These are phyloP conservation scores for Trichoderma parareesei DNA, from an alignment of 495 filamentous ascomycete genomes.

Conservation along the genomic window DNA sequence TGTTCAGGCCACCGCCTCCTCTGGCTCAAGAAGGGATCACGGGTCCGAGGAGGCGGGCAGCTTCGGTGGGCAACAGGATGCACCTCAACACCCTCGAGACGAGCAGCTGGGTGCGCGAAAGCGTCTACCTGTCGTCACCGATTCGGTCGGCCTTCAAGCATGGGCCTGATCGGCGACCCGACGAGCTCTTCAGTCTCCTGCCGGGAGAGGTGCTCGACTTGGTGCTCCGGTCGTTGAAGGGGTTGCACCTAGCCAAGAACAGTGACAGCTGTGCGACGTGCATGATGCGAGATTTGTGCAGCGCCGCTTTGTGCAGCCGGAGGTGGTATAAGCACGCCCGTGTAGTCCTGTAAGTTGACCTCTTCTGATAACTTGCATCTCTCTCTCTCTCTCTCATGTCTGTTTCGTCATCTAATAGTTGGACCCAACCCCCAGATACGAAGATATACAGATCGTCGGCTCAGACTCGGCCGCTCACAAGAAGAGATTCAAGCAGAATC, in stretches of 20 bases:
- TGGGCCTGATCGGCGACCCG: slow-evolving; percentile 18
- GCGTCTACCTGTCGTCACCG: slow-evolving; percentile 31
- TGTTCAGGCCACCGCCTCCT: background rate
- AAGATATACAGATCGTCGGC: slow-evolving; percentile 59
- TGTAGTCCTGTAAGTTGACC: slow-evolving; percentile 47
- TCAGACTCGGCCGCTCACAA: slow-evolving; percentile 54
- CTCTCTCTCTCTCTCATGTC: background rate
- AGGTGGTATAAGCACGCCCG: slow-evolving; percentile 61
- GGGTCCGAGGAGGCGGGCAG: slow-evolving; percentile 2
- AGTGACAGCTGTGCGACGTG: slow-evolving; percentile 60
- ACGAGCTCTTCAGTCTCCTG: slow-evolving; percentile 45
- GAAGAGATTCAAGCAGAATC: slow-evolving; percentile 58
- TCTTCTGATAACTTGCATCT: background rate
- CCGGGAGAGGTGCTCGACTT: slow-evolving; percentile 51
- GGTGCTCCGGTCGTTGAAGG: slow-evolving; percentile 40
- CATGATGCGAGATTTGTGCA: slow-evolving; percentile 66
- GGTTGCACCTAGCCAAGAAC: slow-evolving; percentile 33
- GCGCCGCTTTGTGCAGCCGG: slow-evolving; percentile 56
- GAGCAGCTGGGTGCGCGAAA: slow-evolving; percentile 15
- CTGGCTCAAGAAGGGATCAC: slow-evolving; percentile 19
- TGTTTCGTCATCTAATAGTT: slow-evolving; percentile 4
- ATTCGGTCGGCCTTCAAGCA: slow-evolving; percentile 17
- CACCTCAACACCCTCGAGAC: slow-evolving; percentile 35
- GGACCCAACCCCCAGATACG: slow-evolving; percentile 45
- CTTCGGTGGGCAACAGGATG: slow-evolving; percentile 29